Evolutionary conservation across 805 yeast species (phyloP).

Genomic region (Yarrowia sp.): DNA sequence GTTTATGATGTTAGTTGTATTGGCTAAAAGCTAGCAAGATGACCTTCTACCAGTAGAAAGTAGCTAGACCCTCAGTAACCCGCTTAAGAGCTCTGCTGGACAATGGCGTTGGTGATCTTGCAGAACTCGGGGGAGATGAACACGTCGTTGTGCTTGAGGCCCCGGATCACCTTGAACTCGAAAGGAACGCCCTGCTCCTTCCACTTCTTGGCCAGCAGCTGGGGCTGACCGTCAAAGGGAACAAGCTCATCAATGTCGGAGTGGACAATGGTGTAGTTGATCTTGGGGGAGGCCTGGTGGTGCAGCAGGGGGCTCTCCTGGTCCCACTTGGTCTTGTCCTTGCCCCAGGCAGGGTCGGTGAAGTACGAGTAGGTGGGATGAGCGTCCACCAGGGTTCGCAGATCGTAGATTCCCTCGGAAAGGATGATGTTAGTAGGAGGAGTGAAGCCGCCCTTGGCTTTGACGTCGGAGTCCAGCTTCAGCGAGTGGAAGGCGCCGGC

Average conservation of each 20-base stretch:
- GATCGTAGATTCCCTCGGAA: slow-evolving; percentile 72
- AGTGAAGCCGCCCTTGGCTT: neutral
- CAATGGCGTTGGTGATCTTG: slow-evolving; percentile 40
- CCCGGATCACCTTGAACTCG: slow-evolving; percentile 40
- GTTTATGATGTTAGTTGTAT: neutral
- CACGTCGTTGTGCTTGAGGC: slow-evolving; percentile 67
- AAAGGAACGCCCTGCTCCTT: slow-evolving; percentile 39
- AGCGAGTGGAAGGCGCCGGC: slow-evolving; percentile 76
- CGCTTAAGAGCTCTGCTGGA: slow-evolving; percentile 12
- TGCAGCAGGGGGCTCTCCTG: slow-evolving; percentile 43
- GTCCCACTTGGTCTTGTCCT: slow-evolving; percentile 47
- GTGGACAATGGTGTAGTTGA: slow-evolving; percentile 58
- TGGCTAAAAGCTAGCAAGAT: neutral
- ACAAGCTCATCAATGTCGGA: slow-evolving; percentile 73
- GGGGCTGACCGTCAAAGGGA: slow-evolving; percentile 57
- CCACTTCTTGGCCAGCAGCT: slow-evolving; percentile 37
- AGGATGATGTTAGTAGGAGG: slow-evolving; percentile 18
- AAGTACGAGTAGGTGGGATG: slow-evolving; percentile 66
- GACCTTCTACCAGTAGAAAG: too few species aligned
- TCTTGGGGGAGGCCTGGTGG: slow-evolving; percentile 23
- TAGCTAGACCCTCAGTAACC: too few species aligned
- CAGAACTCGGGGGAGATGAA: slow-evolving; percentile 56
- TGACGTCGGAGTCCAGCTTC: slow-evolving; percentile 52
- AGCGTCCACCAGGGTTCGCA: slow-evolving; percentile 60
- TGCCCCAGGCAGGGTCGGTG: slow-evolving; percentile 64